These are phyloP conservation scores for Nepenthes mirabilis DNA, from an alignment of 148 eudicot species.

Conservation along the genomic window DNA sequence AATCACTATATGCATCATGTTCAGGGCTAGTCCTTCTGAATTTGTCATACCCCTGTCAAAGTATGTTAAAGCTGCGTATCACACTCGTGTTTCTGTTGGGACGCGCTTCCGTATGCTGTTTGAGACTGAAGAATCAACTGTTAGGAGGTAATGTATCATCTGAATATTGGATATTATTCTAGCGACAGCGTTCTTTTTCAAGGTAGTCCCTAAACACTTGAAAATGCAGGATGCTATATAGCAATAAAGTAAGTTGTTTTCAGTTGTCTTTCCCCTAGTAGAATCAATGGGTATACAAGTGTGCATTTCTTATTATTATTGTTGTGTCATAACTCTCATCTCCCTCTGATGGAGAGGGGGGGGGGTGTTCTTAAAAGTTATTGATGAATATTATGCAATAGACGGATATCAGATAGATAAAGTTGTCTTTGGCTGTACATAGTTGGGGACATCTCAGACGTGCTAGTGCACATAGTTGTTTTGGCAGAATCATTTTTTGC, in stretches of 20 bases:
- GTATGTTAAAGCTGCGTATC: conserved; percentile 88
- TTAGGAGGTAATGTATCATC: conserved; percentile 53
- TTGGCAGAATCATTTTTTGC: too few species aligned
- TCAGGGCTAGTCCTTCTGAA: conserved; percentile 96
- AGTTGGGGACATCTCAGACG: too few species aligned
- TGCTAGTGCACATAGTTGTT: too few species aligned
- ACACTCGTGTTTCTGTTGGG: conserved; percentile 96
- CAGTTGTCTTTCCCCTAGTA: too few species aligned
- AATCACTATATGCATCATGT: background rate
- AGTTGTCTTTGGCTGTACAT: too few species aligned
- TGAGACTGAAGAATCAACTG: conserved; percentile 99
- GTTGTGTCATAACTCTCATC: too few species aligned
- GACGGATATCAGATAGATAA: too few species aligned
- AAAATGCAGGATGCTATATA: background rate
- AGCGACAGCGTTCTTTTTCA: background rate
- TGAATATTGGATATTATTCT: background rate
- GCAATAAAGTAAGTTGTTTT: background rate
- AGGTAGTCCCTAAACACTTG: background rate
- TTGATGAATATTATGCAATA: too few species aligned
- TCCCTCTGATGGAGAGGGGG: too few species aligned
- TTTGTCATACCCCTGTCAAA: conserved; percentile 89
- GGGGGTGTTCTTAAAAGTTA: too few species aligned
- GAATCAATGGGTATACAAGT: too few species aligned
- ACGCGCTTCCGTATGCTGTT: conserved; percentile 99
- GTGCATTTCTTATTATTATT: too few species aligned